These are phyloP conservation scores for Rhynchospora pubera DNA, from an alignment of 176 grass and related monocot genomes.

Conservation along the genomic window DNA sequence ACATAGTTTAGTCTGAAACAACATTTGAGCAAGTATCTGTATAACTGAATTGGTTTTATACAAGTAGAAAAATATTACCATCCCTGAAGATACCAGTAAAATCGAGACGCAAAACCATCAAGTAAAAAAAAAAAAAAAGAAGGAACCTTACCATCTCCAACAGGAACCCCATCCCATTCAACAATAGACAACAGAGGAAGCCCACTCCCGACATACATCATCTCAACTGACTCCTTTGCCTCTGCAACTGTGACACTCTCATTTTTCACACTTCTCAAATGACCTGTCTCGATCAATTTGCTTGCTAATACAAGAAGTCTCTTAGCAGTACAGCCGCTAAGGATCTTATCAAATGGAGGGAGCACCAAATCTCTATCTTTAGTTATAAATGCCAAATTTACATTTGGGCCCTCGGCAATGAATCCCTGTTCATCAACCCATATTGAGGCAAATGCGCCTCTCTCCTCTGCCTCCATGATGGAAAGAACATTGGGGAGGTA, in stretches of 20 bases:
- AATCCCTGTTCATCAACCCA: conserved; percentile 58
- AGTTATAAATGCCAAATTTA: conserved; percentile 81
- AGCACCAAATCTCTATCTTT: conserved; percentile 39
- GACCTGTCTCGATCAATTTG: conserved; percentile 35
- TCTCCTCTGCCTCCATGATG: conserved; percentile 80
- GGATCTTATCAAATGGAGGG: conserved; percentile 61
- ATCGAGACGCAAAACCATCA: neutral
- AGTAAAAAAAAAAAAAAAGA: neutral
- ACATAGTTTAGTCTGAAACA: neutral
- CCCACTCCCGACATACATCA: conserved; percentile 81
- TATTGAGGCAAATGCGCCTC: conserved; percentile 52
- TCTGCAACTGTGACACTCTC: conserved; percentile 33
- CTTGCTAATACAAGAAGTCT: conserved; percentile 51
- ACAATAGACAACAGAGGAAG: conserved; percentile 54
- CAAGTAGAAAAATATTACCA: neutral
- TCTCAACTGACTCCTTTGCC: conserved; percentile 46
- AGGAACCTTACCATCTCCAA: conserved; percentile 56
- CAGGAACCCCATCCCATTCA: conserved; percentile 61
- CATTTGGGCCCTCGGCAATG: conserved; percentile 74
- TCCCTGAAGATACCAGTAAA: neutral
- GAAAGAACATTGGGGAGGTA: conserved; percentile 89
- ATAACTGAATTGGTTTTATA: neutral
- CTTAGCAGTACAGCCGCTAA: conserved; percentile 71
- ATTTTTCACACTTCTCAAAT: conserved; percentile 28
- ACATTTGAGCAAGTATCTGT: neutral